A percentile compares a stretch with the other conserved stretches of the same genome.
Conservation (phyloP, 2,329 filamentous ascomycete genomes). For the Gaeumannomyces sp. region DNA sequence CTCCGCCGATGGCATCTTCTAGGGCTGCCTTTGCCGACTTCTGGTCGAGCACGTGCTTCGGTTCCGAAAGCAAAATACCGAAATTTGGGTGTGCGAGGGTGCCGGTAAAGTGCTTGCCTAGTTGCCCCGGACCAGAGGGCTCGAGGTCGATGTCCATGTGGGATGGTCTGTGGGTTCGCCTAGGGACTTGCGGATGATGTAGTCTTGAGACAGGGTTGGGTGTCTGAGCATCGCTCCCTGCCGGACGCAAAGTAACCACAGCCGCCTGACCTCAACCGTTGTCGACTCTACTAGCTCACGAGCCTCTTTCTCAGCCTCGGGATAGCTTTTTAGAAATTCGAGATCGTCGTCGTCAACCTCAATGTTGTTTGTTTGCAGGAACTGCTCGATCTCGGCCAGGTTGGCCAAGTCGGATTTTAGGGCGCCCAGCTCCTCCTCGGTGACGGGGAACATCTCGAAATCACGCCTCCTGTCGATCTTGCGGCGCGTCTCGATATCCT, state of each 20-base stretch:
- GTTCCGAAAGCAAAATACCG: slow-evolving; percentile 41
- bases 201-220: slow-evolving; percentile 31
- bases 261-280: slow-evolving; percentile 25
- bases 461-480: slow-evolving; percentile 13
- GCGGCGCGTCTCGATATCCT: slow-evolving; percentile 24
- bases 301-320: slow-evolving; percentile 28
- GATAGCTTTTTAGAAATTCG: slow-evolving; percentile 39
- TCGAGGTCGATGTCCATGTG: neutral
- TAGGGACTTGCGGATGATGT: slow-evolving; percentile 24
- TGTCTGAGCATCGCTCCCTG: slow-evolving; percentile 37
- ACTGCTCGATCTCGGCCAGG: slow-evolving; percentile 17
- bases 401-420: slow-evolving; percentile 22
- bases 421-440: slow-evolving; percentile 30
- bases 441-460: slow-evolving; percentile 17
- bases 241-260: slow-evolving; percentile 35
- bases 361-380: slow-evolving; percentile 15
- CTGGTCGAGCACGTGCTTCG: slow-evolving; percentile 35
- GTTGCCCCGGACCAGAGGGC: neutral
- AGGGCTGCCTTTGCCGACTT: slow-evolving; percentile 36
- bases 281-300: slow-evolving; percentile 25
- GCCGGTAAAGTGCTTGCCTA: neutral
- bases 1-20: slow-evolving; percentile 24
- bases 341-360: slow-evolving; percentile 30
- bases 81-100: slow-evolving; percentile 34
- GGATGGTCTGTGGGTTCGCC: neutral